These are phyloP conservation scores for Fusarium nodosum DNA, from an alignment of 2,329 filamentous ascomycete genomes.

Conservation along the genomic window DNA sequence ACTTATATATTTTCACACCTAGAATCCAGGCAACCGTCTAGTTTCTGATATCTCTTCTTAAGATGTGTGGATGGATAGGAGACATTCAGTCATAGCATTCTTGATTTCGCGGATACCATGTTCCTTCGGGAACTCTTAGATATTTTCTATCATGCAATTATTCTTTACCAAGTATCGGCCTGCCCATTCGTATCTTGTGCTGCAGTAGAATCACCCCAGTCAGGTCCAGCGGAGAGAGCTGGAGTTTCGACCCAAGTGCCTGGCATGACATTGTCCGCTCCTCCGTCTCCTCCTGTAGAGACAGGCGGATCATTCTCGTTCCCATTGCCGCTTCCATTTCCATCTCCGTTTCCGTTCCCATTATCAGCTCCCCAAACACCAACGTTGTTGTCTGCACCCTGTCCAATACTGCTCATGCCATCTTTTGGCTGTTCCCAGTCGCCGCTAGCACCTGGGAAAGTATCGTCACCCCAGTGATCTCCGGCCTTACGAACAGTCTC, in stretches of 20 bases:
- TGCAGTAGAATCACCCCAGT: slow-evolving; percentile 52
- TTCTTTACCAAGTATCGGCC: slow-evolving; percentile 31
- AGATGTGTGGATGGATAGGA: slow-evolving; percentile 19
- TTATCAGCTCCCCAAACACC: slow-evolving; percentile 25
- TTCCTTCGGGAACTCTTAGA: slow-evolving; percentile 29
- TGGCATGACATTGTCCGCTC: slow-evolving; percentile 52
- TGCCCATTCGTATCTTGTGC: slow-evolving; percentile 52
- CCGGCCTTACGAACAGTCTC: slow-evolving; percentile 32
- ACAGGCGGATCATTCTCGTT: slow-evolving; percentile 8
- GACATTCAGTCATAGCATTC: slow-evolving; percentile 31
- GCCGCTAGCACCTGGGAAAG: slow-evolving; percentile 17
- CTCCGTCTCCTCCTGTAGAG: slow-evolving; percentile 16
- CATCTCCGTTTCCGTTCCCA: not conserved
- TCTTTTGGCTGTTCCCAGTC: slow-evolving; percentile 18
- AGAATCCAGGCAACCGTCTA: not conserved
- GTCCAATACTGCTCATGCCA: slow-evolving; percentile 23
- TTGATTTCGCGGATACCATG: slow-evolving; percentile 43
- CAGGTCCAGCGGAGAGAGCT: not conserved
- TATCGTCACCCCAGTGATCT: slow-evolving; percentile 45
- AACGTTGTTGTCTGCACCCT: slow-evolving; percentile 37
- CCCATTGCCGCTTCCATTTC: slow-evolving; percentile 1
- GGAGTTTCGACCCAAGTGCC: slow-evolving; percentile 49
- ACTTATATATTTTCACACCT: not conserved
- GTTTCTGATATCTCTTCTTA: not conserved
- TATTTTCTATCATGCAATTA: slow-evolving; percentile 19